These are phyloP conservation scores for Sporothrix brasiliensis DNA, from an alignment of 2,329 filamentous ascomycete species.

Conservation along the genomic window DNA sequence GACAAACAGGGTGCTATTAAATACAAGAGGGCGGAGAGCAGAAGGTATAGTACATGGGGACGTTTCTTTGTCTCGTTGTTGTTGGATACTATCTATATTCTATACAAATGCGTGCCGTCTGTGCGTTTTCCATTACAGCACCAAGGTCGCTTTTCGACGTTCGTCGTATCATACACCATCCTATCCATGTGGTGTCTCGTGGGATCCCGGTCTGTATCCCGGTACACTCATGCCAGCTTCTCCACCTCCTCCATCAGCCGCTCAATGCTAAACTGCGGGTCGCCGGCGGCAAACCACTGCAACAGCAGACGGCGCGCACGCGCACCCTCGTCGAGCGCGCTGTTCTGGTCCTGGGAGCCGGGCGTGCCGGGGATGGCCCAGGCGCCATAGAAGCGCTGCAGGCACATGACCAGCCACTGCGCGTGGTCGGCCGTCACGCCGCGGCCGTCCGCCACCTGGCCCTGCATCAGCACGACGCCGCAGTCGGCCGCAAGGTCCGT, in stretches of 20 bases:
- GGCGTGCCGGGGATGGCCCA: slow-evolving; percentile 50
- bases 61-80: slow-evolving; percentile 5
- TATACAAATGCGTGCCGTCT: background rate
- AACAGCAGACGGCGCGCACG: slow-evolving; percentile 70
- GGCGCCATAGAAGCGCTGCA: slow-evolving; percentile 90
- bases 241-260: slow-evolving; percentile 87
- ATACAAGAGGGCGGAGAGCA: background rate
- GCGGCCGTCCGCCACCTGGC: slow-evolving; percentile 72
- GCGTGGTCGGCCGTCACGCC: slow-evolving; percentile 80
- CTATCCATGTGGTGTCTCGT: background rate
- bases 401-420: slow-evolving; percentile 86
- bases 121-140: slow-evolving; percentile 20
- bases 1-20: background rate
- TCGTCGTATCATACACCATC: background rate
- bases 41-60: background rate
- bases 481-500: slow-evolving; percentile 74
- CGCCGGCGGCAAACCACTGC: slow-evolving; percentile 79
- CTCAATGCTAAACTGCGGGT: slow-evolving; percentile 78
- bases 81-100: background rate
- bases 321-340: slow-evolving; percentile 57
- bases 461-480: slow-evolving; percentile 83
- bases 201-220: too few relatives aligned
- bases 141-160: background rate
- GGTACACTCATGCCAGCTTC: slow-evolving; percentile 59
- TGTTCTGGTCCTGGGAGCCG: slow-evolving; percentile 42